Evolutionary conservation across 2,329 filamentous ascomycete genomes (phyloP), one percentile per base, ranked within the genome.

Genomic region (Verticillium zaregamsianum): DNA sequence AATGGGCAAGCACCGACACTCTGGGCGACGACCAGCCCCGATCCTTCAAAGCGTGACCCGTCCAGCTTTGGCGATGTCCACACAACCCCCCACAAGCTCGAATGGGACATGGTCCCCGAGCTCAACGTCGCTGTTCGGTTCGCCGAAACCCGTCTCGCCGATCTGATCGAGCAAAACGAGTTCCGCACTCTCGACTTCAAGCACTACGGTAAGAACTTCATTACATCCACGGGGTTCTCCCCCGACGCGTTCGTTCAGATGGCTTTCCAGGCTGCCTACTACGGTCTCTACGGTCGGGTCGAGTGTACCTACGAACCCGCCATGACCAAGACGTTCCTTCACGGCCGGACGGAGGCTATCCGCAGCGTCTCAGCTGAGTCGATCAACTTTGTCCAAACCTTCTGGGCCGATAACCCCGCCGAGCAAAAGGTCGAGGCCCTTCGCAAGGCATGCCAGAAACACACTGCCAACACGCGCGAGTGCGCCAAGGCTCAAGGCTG

Each of bases 191-290:
- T 98, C 5, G 94, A 98, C 68, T 98, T 98, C 68, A 79, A 81
- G 57, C 86, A 89, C 28, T 99, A 96, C 69, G 95, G 95, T 67
- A 97, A 97, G 81, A 97, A 95, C 75, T 97, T 97, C 72, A 97
- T 99, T 76, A 98, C 93, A 0, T 92, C 90, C 0, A 96, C 96
- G 89, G 94, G 94, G 8, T 96, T 98, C 76, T 98, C 94, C 0
- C 94, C 95, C 0, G 95, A 98, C 73, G 95, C 95, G 0, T 99
- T 97, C 72, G 91, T 99, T 23, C 95, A 99, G 75, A 98, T 99
- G 94, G 95, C 95, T 0, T 97, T 97, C 79, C 95, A 99, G 75
- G 94, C 94, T 5, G 94, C 95, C 1, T 98, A 99, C 79, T 99
- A 97, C 71, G 95, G 95, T 2, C 83, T 99, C 8, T 99, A 98